A percentile compares a stretch with the other conserved stretches of the same genome.
phyloP scores from a whole-genome alignment of 2,329 filamentous ascomycete genomes.

The Fusarium decemcellulare region DNA sequence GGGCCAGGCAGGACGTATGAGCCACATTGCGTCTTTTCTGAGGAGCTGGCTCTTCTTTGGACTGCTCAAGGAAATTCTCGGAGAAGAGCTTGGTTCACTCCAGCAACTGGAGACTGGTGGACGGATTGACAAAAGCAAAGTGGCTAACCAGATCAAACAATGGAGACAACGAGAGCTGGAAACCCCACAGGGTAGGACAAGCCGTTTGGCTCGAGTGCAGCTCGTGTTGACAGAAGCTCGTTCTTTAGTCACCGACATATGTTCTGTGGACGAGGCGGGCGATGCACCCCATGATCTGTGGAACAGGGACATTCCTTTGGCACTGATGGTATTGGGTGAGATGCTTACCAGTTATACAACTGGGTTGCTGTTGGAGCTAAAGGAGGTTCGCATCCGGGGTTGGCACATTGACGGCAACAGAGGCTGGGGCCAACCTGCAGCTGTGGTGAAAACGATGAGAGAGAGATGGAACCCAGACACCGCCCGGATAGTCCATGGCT shows the following conservation, averaged over 20 bases:
- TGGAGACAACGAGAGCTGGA: background rate
- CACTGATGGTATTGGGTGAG: background rate
- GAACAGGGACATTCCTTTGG: background rate
- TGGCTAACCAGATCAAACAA: background rate
- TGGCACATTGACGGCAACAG: slow-evolving; percentile 4
- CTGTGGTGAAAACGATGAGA: background rate
- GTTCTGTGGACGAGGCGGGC: background rate
- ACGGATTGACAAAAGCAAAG: background rate
- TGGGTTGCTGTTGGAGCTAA: background rate
- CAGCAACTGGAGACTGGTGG: background rate
- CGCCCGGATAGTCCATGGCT: slow-evolving; percentile 1
- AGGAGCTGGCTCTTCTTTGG: slow-evolving; percentile 10
- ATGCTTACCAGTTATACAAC: background rate
- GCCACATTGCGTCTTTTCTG: slow-evolving; percentile 3
- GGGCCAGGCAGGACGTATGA: background rate
- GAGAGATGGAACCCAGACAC: slow-evolving; percentile 3
- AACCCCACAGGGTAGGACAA: background rate
- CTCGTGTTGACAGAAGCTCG: background rate
- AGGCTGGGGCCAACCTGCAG: background rate
- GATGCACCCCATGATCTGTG: background rate
- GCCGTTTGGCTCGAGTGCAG: background rate
- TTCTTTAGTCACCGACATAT: slow-evolving; percentile 1
- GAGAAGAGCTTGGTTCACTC: slow-evolving; percentile 1
- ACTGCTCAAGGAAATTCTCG: slow-evolving; percentile 5
- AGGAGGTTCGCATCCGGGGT: background rate